These are phyloP conservation scores for Pyrenopolyporus hunteri DNA, from an alignment of 495 filamentous ascomycete genomes.

Conservation along the genomic window DNA sequence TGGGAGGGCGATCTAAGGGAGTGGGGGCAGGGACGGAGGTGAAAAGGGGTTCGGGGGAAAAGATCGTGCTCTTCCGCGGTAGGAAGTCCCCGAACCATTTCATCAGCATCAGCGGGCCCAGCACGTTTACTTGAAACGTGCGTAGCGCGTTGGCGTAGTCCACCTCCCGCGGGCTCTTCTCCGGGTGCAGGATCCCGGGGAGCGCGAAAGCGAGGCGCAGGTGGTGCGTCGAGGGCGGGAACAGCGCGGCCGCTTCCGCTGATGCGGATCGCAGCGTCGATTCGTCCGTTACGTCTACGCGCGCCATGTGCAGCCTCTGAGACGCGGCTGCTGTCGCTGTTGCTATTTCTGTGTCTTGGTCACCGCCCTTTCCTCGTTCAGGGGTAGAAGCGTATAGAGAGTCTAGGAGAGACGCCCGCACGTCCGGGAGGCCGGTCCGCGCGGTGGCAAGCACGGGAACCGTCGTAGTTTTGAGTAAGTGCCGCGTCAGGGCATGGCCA, in stretches of 20 bases:
- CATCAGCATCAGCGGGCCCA: conserved; percentile 75
- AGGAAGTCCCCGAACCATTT: conserved; percentile 75
- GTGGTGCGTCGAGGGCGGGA: conserved; percentile 56
- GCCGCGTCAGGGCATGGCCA: conserved; percentile 71
- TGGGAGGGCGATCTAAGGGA: too few relatives aligned
- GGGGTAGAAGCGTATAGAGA: conserved; percentile 50
- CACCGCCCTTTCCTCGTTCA: conserved; percentile 11
- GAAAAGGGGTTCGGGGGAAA: not conserved
- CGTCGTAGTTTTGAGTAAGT: conserved; percentile 67
- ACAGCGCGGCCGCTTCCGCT: conserved; percentile 45
- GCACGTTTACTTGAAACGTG: conserved; percentile 70
- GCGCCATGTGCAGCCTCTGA: conserved; percentile 39
- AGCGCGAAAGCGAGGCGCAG: conserved; percentile 74
- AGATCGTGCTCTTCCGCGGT: conserved; percentile 54
- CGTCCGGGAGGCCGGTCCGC: conserved; percentile 59
- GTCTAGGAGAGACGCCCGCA: conserved; percentile 62
- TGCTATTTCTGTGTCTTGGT: too few relatives aligned
- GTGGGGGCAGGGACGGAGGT: not conserved
- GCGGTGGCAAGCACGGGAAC: conserved; percentile 76
- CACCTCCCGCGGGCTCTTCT: conserved; percentile 72
- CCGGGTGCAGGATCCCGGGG: conserved; percentile 75
- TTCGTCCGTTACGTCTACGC: conserved; percentile 54
- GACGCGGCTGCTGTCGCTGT: conserved; percentile 2
- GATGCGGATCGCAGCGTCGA: conserved; percentile 53
- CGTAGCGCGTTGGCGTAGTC: conserved; percentile 60